Evolutionary conservation across 2,329 filamentous ascomycete genomes (phyloP), one percentile per base, ranked within the genome.

Genomic region (Colletotrichum musae): DNA sequence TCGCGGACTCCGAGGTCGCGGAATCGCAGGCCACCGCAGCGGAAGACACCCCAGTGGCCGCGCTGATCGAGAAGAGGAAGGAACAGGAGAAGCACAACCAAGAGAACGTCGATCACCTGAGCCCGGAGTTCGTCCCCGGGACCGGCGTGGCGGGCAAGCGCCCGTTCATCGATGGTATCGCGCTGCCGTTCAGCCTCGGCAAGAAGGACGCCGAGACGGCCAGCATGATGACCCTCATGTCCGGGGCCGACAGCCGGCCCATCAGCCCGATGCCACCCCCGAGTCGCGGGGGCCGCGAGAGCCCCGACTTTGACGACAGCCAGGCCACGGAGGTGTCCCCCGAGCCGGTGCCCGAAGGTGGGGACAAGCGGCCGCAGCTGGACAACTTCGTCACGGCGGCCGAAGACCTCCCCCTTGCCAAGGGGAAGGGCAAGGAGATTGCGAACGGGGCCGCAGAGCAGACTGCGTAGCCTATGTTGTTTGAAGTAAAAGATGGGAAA

Each of bases 171-270:
- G 89, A 88, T 21, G 91, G 92, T 0, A 88, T 94, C 28, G 92
- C 93, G 0, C 87, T 93, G 73, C 93, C 93, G 0, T 95, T 95
- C 75, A 92, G 88, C 65, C 78, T 95, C 15, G 86, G 87, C 60
- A 87, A 87, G 72, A 69, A 69, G 16, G 86, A 92, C 21, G 87
- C 87, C 2, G 87, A 89, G 4, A 92, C 89, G 18, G 91, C 91
- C 1, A 94, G 91, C 80, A 93, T 92, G 86, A 80, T 91, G 60
- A 94, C 92, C 0, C 79, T 94, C 21, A 82, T 84, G 43, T 88
- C 87, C 10, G 78, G 80, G 5, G 77, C 75, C 13, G 75, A 75
- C 5, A 79, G 77, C 21, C 77, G 71, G 58, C 79, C 80, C 2
- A 76, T 79, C 71, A 84, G 78, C 15, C 77, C 76, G 7, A 61